phyloP scores from a whole-genome alignment of 176 grass and related monocot genomes.

The Oryza australiensis region DNA sequence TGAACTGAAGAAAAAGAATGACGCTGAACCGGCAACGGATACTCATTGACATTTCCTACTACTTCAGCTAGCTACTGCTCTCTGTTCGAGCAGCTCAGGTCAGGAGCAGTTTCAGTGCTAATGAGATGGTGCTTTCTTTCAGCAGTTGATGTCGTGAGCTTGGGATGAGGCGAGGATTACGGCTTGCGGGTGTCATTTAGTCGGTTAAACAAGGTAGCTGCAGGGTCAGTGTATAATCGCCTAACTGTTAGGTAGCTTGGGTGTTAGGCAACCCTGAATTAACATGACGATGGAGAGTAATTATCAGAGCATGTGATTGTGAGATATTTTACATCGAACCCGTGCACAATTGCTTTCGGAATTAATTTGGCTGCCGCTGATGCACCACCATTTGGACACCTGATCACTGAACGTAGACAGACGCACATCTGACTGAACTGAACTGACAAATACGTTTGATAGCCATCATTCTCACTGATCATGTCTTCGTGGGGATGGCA shows the following conservation, averaged over 20 bases:
- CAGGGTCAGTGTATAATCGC: neutral
- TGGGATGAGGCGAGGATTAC: constrained; percentile 8
- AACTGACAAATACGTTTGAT: neutral
- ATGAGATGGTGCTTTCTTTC: neutral
- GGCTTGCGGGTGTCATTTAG: neutral
- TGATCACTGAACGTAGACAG: neutral
- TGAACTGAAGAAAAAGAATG: neutral
- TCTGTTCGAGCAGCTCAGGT: neutral
- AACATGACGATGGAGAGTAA: neutral
- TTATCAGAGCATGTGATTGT: neutral
- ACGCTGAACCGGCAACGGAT: neutral
- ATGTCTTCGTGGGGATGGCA: neutral
- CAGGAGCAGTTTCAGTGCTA: neutral
- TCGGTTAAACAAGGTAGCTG: neutral
- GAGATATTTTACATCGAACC: neutral
- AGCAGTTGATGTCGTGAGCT: neutral
- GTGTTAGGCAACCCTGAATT: constrained; percentile 11
- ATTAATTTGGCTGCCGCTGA: neutral
- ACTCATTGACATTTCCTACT: neutral
- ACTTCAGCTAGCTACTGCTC: neutral
- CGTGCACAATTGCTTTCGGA: neutral
- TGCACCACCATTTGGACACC: neutral
- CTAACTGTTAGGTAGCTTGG: constrained; percentile 7
- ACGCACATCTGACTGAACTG: neutral
- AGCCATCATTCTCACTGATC: neutral